Evolutionary conservation across 2,329 filamentous ascomycete species (phyloP).

Genomic region (Herpotrichia juniperi): DNA sequence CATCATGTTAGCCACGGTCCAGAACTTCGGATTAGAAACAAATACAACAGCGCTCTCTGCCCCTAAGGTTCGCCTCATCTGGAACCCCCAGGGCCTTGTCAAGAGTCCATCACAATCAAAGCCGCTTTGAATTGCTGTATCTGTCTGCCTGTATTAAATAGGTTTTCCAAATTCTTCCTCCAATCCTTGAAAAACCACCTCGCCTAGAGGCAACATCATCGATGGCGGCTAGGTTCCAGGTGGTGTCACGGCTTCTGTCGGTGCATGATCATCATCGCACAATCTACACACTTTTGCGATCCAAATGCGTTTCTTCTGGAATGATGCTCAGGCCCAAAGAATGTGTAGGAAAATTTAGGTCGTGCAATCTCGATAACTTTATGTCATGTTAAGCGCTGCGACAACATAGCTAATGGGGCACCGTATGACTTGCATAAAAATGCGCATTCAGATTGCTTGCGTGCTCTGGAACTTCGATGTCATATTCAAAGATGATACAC

Average conservation of each 20-base stretch:
- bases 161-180: constrained; percentile 42
- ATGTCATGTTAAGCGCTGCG: neutral
- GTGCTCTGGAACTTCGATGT: constrained; percentile 47
- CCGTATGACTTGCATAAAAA: constrained; percentile 43
- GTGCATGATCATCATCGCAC: constrained; percentile 10
- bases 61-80: constrained; percentile 9
- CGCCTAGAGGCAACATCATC: constrained; percentile 33
- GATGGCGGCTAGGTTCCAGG: constrained; percentile 36
- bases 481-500: constrained; percentile 16
- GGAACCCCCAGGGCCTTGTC: constrained; percentile 9
- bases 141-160: constrained; percentile 41
- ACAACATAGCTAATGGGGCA: neutral
- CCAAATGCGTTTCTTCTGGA: constrained; percentile 10
- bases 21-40: constrained; percentile 27
- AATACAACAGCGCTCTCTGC: constrained; percentile 16
- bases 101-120: constrained; percentile 13
- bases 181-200: constrained; percentile 25
- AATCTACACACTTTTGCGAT: constrained; percentile 7
- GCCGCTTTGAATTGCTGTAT: constrained; percentile 24
- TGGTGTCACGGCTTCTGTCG: constrained; percentile 10
- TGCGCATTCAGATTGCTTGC: constrained; percentile 44
- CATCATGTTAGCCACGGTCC: neutral
- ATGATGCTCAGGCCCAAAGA: constrained; percentile 14
- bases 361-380: neutral
- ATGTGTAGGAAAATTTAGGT: constrained; percentile 25